Evolutionary conservation across 1,139 yeast species (phyloP), one percentile per base, ranked within the genome.

Genomic region (Yamadazyma mexicana): DNA sequence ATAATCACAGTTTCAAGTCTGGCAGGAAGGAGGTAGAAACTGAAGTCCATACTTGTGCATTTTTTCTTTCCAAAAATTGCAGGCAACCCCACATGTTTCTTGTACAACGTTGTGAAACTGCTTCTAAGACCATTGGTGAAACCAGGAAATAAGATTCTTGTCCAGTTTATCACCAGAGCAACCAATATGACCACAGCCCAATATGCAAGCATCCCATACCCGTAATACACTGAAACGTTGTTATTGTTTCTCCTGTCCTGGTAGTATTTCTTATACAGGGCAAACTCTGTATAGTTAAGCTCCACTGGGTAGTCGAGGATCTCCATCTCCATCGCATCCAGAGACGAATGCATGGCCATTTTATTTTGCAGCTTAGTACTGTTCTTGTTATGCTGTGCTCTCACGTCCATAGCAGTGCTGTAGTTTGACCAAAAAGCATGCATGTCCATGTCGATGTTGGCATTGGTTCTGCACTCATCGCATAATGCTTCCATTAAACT

Each of bases 1-100:
- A 79, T 61, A 33, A 75, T 59, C 4, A 74, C 40, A 0, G 77
- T 50, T 55, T 81, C 88, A 47, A 75, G 60, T 38, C 88, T 66
- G 2, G 86, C 75, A 1, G 91, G 91, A 18, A 79, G 46, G 27
- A 66, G 24, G 55, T 50, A 40, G 56, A 65, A 55, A 26, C 58
- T 50, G 18, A 57, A 39, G 3, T 60, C 62, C 12, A 36, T 27
- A 33, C 34, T 41, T 28, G 43, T 42, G 17, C 36, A 33, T 28
- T 44, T 47, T 14, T 34, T 35, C 8, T 27, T 52, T 2, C 59
- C 56, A 38, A 62, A 57, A 10, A 68, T 50, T 1, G 81, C 74
- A 5, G 80, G 76, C 25, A 76, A 43, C 2, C 67, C 48, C 17
- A 75, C 36, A 42, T 65, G 43, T 34, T 61, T 64, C 51, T 77